phyloP scores from a whole-genome alignment of 31 red algal genomes.

The Asparagopsis taxiformis region DNA sequence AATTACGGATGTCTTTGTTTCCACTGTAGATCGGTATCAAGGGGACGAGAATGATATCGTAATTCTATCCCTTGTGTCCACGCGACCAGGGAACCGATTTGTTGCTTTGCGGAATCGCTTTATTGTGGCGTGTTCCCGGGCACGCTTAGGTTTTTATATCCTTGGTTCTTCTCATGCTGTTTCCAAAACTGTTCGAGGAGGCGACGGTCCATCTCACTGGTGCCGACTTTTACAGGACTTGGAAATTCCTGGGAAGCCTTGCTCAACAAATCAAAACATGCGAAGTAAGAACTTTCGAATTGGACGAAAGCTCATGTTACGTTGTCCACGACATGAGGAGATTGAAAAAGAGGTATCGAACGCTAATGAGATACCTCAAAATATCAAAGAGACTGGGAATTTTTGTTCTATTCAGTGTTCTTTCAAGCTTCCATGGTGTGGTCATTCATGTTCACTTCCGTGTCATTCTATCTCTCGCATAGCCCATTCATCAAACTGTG shows the following conservation, averaged over 20 bases:
- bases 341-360: slow-evolving; percentile 3
- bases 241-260: not conserved
- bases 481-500: slow-evolving; percentile 22
- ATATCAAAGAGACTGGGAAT: not conserved
- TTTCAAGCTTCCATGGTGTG: slow-evolving; percentile 43
- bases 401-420: slow-evolving; percentile 29
- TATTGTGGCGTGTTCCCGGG: slow-evolving; percentile 41
- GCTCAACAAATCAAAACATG: not conserved
- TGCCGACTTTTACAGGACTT: slow-evolving; percentile 29
- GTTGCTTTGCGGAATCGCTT: slow-evolving; percentile 56
- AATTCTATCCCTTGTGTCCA: slow-evolving; percentile 54
- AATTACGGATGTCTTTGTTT: slow-evolving; percentile 16
- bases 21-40: slow-evolving; percentile 71
- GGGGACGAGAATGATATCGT: slow-evolving; percentile 73
- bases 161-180: slow-evolving; percentile 49
- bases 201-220: slow-evolving; percentile 40
- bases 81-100: slow-evolving; percentile 48
- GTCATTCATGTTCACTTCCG: slow-evolving; percentile 20
- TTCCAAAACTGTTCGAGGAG: slow-evolving; percentile 5
- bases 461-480: slow-evolving; percentile 20
- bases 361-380: slow-evolving; percentile 13
- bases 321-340: slow-evolving; percentile 43
- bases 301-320: slow-evolving; percentile 25
- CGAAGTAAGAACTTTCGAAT: not conserved
- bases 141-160: slow-evolving; percentile 56